These are phyloP conservation scores for Bocquillonia castaneifolia DNA, from an alignment of 441 rosid species.

Conservation along the genomic window DNA sequence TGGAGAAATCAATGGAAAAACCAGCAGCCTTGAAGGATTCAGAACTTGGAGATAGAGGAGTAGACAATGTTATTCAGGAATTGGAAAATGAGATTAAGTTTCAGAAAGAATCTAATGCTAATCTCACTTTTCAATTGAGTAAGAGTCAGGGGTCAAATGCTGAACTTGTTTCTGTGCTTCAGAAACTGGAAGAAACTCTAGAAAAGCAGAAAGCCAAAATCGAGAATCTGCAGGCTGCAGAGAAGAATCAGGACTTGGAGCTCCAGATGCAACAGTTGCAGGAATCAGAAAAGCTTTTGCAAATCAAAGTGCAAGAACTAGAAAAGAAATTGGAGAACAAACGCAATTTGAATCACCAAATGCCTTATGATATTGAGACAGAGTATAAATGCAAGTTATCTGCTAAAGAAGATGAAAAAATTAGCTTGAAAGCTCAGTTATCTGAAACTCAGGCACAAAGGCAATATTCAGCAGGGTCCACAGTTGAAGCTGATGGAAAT, in stretches of 20 bases:
- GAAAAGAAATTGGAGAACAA: constrained; percentile 35
- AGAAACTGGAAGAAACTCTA: constrained; percentile 46
- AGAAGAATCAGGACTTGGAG: constrained; percentile 29
- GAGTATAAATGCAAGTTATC: constrained; percentile 28
- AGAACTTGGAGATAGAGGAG: constrained; percentile 24
- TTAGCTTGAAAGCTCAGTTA: constrained; percentile 29
- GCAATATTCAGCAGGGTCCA: constrained; percentile 9
- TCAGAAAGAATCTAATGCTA: constrained; percentile 41
- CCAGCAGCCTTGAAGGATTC: constrained; percentile 27
- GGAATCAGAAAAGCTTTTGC: constrained; percentile 42
- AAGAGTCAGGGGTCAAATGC: constrained; percentile 58
- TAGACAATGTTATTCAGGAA: constrained; percentile 29
- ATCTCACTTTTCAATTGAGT: constrained; percentile 45
- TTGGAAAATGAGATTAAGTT: constrained; percentile 49
- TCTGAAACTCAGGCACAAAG: constrained; percentile 22
- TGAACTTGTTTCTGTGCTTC: constrained; percentile 58
- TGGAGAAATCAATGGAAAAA: constrained; percentile 31
- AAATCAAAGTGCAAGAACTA: constrained; percentile 33
- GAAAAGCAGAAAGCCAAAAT: constrained; percentile 52
- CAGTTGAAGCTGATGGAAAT: constrained; percentile 9
- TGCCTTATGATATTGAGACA: constrained; percentile 18
- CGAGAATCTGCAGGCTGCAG: constrained; percentile 25
- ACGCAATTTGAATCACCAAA: constrained; percentile 12
- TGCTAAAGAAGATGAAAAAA: constrained; percentile 31
- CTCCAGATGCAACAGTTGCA: constrained; percentile 31